These are phyloP conservation scores for Porphyridium purpureum DNA, from an alignment of 23 red algal genomes.

Conservation along the genomic window DNA sequence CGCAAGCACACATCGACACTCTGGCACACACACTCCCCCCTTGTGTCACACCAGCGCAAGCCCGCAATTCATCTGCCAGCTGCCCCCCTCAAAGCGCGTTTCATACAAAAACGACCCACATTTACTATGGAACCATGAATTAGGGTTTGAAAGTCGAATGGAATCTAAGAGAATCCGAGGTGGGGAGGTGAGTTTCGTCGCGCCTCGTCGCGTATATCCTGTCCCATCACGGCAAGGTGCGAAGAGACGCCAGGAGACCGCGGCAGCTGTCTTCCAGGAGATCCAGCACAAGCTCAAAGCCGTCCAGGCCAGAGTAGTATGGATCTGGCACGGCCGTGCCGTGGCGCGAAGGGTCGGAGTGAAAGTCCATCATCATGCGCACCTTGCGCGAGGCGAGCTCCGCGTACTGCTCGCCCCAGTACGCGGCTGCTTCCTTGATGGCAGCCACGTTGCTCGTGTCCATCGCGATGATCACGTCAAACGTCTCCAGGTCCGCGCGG, in stretches of 20 bases:
- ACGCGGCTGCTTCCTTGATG: constrained; percentile 4
- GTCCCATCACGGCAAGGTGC: too few relatives aligned
- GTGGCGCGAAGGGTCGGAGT: neutral
- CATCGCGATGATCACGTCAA: constrained; percentile 23
- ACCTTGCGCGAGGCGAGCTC: constrained; percentile 4
- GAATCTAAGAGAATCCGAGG: too few relatives aligned
- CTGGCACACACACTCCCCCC: too few relatives aligned
- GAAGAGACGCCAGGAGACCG: constrained; percentile 25
- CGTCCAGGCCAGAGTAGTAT: constrained; percentile 13
- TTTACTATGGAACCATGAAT: too few relatives aligned
- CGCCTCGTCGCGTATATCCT: too few relatives aligned
- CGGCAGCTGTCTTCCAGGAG: constrained; percentile 26
- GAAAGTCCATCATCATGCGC: constrained; percentile 4
- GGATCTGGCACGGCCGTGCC: constrained; percentile 4
- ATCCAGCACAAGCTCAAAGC: constrained; percentile 24
- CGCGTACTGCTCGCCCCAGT: constrained; percentile 9
- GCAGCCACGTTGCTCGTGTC: constrained; percentile 16
- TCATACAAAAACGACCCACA: too few relatives aligned
- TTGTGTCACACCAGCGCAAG: too few relatives aligned
- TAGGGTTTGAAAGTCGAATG: too few relatives aligned
- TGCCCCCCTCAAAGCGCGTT: too few relatives aligned
- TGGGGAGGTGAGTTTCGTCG: too few relatives aligned
- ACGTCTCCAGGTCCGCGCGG: constrained; percentile 8
- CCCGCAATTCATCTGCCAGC: too few relatives aligned
- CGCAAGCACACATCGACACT: too few relatives aligned